A percentile compares a stretch with the other conserved stretches of the same genome.
Conservation (phyloP, 352 stramenopile species). For the Pythium grandisporangium region DNA sequence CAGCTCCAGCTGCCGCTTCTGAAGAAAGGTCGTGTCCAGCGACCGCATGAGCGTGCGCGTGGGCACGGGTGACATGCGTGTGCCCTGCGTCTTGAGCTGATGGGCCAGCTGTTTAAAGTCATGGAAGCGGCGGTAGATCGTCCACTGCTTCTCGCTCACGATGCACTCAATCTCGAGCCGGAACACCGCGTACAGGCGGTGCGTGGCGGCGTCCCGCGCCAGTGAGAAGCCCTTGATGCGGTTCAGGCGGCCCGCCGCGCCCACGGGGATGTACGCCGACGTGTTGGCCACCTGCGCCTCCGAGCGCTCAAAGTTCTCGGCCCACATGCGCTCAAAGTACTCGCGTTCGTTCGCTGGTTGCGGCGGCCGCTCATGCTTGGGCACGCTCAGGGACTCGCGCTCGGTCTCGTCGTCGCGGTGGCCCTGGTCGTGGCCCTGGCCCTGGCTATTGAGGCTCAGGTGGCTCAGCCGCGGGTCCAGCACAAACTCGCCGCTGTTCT, state of each 20-base stretch:
- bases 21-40: slow-evolving; percentile 73
- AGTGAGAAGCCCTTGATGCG: slow-evolving; percentile 79
- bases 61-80: slow-evolving; percentile 63
- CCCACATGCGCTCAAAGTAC: slow-evolving; percentile 78
- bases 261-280: slow-evolving; percentile 56
- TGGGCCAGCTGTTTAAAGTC: slow-evolving; percentile 81
- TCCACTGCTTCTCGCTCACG: slow-evolving; percentile 82
- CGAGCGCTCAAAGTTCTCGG: slow-evolving; percentile 78
- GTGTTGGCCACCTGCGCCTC: slow-evolving; percentile 57
- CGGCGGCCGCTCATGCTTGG: slow-evolving; percentile 63
- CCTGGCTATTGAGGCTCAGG: slow-evolving; percentile 15
- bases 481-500: slow-evolving; percentile 45
- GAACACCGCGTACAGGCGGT: slow-evolving; percentile 78
- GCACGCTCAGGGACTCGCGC: slow-evolving; percentile 19
- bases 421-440: slow-evolving; percentile 18
- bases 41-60: slow-evolving; percentile 76
- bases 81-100: slow-evolving; percentile 68
- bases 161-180: slow-evolving; percentile 80
- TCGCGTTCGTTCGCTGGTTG: slow-evolving; percentile 68
- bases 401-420: slow-evolving; percentile 17
- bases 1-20: slow-evolving; percentile 76
- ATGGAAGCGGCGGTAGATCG: slow-evolving; percentile 79
- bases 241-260: slow-evolving; percentile 57
- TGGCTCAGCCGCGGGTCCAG: slow-evolving; percentile 12
- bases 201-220: slow-evolving; percentile 44